Base-by-base conservation (phyloP, 495 filamentous ascomycete species). In the Poronia punctata region DNA sequence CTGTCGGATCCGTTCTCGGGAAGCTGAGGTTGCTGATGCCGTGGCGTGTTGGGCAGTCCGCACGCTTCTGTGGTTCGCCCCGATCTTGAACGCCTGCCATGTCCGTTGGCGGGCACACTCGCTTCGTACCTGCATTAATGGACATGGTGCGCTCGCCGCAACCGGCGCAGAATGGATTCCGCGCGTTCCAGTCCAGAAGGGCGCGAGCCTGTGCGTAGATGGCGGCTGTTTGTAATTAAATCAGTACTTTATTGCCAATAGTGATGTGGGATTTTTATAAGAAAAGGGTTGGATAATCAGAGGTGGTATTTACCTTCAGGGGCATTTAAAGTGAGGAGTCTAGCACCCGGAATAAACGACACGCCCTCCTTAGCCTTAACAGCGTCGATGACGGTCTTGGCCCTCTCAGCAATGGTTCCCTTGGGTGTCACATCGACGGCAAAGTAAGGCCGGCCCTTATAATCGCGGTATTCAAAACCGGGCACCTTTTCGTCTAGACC, bases 1-100 rank as follows among this genome's bases (percentile, higher is more conserved):
- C 83, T 4, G 88, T 95, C 3, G 90, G 89, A 57, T 97, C 89
- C 7, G 90, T 95, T 28, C 93, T 84, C 7, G 92, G 92, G 71
- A 98, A 98, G 40, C 71, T 77, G 34, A 94, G 69, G 66, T 95
- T 95, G 19, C 83, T 84, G 43, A 86, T 62, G 14, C 81, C 82
- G 10, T 72, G 79, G 18, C 85, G 68, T 2, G 89, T 95, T 8
- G 76, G 77, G 59, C 92, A 97, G 10, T 79, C 72, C 1, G 75
- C 72, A 15, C 86, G 77, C 34, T 78, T 45, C 29, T 55, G 53
- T 19, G 67, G 64, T 15, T 43, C 53, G 1, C 51, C 62, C 18
- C 59, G 56, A n/a, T 62, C 64, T 12, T 48, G 48, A 20, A 61
- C 57, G 27, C 58, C 61, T 2, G 74, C 74, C 29, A 63, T 55